Base-by-base conservation (phyloP, 2,329 filamentous ascomycete species). In the Penicillium corylophilum region DNA sequence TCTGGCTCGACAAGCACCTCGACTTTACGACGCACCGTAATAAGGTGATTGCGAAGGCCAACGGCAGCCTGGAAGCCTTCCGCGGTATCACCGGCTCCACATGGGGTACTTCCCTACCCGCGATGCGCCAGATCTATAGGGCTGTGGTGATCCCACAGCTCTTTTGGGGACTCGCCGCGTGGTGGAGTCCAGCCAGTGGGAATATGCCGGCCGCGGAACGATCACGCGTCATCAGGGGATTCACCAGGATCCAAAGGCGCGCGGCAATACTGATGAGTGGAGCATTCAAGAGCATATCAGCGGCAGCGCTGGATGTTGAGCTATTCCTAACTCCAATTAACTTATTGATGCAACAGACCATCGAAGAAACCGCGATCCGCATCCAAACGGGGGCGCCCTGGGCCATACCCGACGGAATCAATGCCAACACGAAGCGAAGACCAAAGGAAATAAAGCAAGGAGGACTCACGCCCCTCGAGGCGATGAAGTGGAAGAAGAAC, bases 1-100 rank as follows among this genome's bases (percentile, higher is more conserved):
- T 54, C 3, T 60, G 26, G 53, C 44, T 59, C 0, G 51, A 61
- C 16, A 44, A 50, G 4, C 7, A 24, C 5, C 53, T 61, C 0
- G 46, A 24, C 0, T 59, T 59, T 6, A 7, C n/a, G 1, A 38
- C 22, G 2, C 43, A 61, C 20, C 22, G 41, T 0, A 22, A 44
- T 0, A 53, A 55, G 15, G 38, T 45, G 0, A 22, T 54, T 1
- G 45, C 46, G 0, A 62, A 61, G 16, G 52, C 51, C 2, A 47
- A 38, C 0, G 7, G 31, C 1, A 55, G 28, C 5, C 22, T 59
- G 0, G 36, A 35, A 29, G 55, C 48, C 1, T 31, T 61, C 2
- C 22, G 33, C 1, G 35, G 31, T 1, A 47, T 56, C n/a, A 33
- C 28, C 1, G 45, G 42, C 0, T 56, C 42, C 2, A 50, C 39